Evolutionary conservation across 306 rosid species (phyloP), one percentile per base, ranked within the genome.

Genomic region (Prunus mume): DNA sequence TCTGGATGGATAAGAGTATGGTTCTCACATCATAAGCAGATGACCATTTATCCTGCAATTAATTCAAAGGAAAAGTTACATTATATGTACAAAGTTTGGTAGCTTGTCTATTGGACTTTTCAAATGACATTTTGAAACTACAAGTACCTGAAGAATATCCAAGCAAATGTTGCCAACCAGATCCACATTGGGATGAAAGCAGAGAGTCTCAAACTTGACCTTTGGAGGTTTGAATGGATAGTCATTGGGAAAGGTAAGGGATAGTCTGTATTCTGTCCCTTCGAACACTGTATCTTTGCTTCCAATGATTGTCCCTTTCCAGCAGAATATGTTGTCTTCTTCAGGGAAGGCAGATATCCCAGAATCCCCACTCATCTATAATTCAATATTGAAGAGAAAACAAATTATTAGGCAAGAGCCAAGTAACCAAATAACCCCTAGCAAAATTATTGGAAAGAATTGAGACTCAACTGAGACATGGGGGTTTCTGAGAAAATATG

Each of bases 231-330:
- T 89, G 63, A 96, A 96, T 32, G 99, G 99, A 83, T 96, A 96
- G 27, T 96, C 99, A 71, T 85, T 96, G 7, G 99, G 88, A 72
- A 96, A 96, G 7, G 91, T 79, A 55, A 96, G 91, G 2, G 96
- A 83, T 2, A 96, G 69, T 65, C 90, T 89, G 86, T 96, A 96
- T 30, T 92, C 92, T 15, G 96, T 96, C 78, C 97, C 99, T 78
- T 92, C 94, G 52, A 89, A 96, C 70, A 92, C 99, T 0, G 97
- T 92, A 9, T 92, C 98, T 82, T 92, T 87, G 91, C 98, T 96
- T 85, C 99, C 99, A 2, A 76, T 75, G 38, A 96, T 96, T 56
- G 98, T 96, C 71, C 99, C 98, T 88, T 93, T 96, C 99, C 98
- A 96, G 76, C 91, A 88, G 72, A 96, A 86, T 51, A 92, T 92